Percentiles rank a stretch among this genome's conserved stretches.
phyloP scores from a whole-genome alignment of 306 rosid species.

The Glycyrrhiza uralensis region DNA sequence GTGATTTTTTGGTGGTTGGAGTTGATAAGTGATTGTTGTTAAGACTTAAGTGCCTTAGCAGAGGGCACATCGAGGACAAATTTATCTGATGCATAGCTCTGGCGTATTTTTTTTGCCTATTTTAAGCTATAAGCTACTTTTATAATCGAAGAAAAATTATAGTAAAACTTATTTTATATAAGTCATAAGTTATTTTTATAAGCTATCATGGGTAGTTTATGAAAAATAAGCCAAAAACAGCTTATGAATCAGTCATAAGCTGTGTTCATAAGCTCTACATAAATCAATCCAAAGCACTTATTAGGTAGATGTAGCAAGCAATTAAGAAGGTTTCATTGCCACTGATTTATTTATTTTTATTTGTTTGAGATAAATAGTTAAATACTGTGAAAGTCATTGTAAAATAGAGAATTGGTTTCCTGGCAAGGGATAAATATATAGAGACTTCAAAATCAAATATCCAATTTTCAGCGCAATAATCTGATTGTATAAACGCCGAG shows the following conservation, averaged over 20 bases:
- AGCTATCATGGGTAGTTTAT: too few relatives aligned
- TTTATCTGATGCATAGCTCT: neutral
- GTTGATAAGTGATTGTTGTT: neutral
- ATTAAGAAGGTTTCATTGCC: neutral
- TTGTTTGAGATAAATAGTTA: neutral
- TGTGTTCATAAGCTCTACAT: too few relatives aligned
- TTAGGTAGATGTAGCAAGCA: neutral
- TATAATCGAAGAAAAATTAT: too few relatives aligned
- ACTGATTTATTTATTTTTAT: neutral
- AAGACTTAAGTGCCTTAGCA: neutral
- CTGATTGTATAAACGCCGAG: neutral
- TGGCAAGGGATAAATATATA: neutral
- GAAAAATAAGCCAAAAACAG: too few relatives aligned
- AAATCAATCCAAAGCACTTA: too few relatives aligned
- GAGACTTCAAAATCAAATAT: neutral
- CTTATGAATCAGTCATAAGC: too few relatives aligned
- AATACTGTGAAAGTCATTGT: neutral
- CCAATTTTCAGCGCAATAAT: neutral
- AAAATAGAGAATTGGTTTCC: neutral
- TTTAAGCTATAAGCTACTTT: too few relatives aligned
- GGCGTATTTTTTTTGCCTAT: neutral
- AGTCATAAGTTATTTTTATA: too few relatives aligned
- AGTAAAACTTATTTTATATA: too few relatives aligned
- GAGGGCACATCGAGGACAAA: neutral
- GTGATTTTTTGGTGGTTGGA: neutral